Evolutionary conservation across 352 stramenopile species (phyloP).

Genomic region (Pythium coloratum): DNA sequence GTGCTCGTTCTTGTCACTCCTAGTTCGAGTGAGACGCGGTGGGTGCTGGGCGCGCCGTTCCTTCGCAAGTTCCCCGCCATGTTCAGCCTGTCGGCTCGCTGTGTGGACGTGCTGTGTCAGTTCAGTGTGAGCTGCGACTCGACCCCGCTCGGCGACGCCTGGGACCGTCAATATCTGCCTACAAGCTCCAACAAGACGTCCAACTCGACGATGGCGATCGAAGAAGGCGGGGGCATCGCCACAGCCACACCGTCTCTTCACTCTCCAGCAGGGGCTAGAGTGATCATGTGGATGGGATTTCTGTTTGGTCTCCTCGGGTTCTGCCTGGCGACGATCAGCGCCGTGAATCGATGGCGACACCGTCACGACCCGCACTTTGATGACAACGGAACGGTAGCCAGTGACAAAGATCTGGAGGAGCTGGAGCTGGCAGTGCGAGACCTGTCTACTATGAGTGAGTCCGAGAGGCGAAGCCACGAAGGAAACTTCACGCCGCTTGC

Average conservation of each 20-base stretch:
- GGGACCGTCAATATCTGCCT: not conserved
- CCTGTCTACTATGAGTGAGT: not conserved
- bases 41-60: conserved; percentile 8
- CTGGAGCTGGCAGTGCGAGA: not conserved
- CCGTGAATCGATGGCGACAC: not conserved
- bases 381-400: not conserved
- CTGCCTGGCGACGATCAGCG: not conserved
- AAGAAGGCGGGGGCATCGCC: not conserved
- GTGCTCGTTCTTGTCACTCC: not conserved
- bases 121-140: conserved; percentile 7
- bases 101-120: conserved; percentile 5
- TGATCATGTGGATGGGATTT: not conserved
- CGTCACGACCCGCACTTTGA: not conserved
- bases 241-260: not conserved
- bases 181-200: not conserved
- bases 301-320: not conserved
- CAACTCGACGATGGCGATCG: not conserved
- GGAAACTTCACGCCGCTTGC: not conserved
- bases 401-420: not conserved
- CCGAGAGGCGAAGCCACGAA: too few relatives aligned
- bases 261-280: not conserved
- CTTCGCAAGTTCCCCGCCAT: conserved; percentile 13
- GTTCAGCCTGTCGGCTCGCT: not conserved
- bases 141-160: not conserved
- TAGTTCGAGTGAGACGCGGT: not conserved